Conservation (phyloP, 2,329 filamentous ascomycete genomes). For the Rutstroemia sp. region DNA sequence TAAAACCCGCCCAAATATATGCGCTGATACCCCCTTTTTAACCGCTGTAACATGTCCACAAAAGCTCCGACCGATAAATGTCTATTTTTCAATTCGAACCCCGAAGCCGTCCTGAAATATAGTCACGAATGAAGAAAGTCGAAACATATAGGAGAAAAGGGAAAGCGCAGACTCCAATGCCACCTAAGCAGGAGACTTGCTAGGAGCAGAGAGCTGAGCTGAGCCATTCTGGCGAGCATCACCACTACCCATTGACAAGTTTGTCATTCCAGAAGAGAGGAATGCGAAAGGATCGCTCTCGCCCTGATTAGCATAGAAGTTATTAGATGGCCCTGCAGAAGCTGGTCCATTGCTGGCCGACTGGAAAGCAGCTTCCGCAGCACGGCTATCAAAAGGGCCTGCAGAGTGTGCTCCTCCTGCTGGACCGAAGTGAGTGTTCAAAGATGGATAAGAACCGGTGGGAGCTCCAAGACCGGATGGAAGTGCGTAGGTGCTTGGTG, state of each 20-base stretch:
- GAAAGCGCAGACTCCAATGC: slow-evolving; percentile 18
- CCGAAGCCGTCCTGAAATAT: slow-evolving; percentile 30
- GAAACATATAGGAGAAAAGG: slow-evolving; percentile 24
- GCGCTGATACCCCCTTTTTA: slow-evolving; percentile 20
- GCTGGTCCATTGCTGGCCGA: slow-evolving; percentile 76
- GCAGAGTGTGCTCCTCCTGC: slow-evolving; percentile 73
- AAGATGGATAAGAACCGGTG: slow-evolving; percentile 70
- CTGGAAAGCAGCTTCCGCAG: slow-evolving; percentile 90
- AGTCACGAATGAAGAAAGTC: slow-evolving; percentile 26
- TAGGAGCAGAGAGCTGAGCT: slow-evolving; percentile 26
- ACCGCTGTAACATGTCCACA: slow-evolving; percentile 24
- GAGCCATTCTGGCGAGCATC: slow-evolving; percentile 57
- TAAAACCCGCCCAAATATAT: slow-evolving; percentile 17
- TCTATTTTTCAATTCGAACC: slow-evolving; percentile 28
- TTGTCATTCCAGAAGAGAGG: slow-evolving; percentile 65
- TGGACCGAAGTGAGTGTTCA: slow-evolving; percentile 73
- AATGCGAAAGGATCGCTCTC: slow-evolving; percentile 76
- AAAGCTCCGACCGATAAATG: slow-evolving; percentile 22
- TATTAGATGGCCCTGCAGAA: slow-evolving; percentile 66
- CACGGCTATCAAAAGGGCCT: slow-evolving; percentile 85
- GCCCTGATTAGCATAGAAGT: slow-evolving; percentile 53
- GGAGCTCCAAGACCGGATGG: slow-evolving; percentile 78
- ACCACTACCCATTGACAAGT: slow-evolving; percentile 61
- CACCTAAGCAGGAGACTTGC: slow-evolving; percentile 30
- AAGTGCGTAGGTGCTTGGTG: slow-evolving; percentile 81